phyloP scores from a whole-genome alignment of 2,329 filamentous ascomycete species.

The Teratosphaeria gauchensis region DNA sequence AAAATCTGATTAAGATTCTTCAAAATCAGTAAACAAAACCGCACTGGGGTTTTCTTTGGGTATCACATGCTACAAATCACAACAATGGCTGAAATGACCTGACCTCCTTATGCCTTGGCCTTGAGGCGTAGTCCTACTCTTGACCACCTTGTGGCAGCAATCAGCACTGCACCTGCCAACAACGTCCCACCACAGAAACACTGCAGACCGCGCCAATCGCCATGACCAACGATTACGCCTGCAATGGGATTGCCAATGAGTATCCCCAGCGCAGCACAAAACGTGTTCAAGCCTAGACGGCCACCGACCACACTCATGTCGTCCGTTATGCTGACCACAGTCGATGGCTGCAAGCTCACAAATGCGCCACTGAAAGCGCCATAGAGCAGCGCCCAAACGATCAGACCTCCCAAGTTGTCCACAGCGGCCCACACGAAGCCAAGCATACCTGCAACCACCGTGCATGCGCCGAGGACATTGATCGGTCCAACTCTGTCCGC shows the following conservation, averaged over 20 bases:
- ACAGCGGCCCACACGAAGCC: constrained; percentile 12
- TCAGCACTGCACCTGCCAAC: constrained; percentile 7
- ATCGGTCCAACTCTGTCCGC: constrained; percentile 42
- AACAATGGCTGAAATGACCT: neutral
- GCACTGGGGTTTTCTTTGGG: neutral
- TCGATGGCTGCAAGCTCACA: constrained; percentile 13
- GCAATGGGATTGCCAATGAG: constrained; percentile 17
- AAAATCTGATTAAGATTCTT: neutral
- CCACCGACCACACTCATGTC: constrained; percentile 13
- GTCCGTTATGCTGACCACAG: constrained; percentile 12
- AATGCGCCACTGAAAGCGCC: constrained; percentile 16
- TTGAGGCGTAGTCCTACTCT: neutral
- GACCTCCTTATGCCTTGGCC: neutral
- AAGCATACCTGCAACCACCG: constrained; percentile 29
- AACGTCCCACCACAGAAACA: constrained; percentile 15
- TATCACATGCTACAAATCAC: neutral
- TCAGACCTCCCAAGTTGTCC: constrained; percentile 6
- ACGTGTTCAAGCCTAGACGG: constrained; percentile 16
- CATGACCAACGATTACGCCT: constrained; percentile 10
- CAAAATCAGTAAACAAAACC: neutral
- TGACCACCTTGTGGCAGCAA: neutral
- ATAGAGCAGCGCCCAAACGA: constrained; percentile 15
- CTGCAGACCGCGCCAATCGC: constrained; percentile 13
- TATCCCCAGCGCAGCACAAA: constrained; percentile 13
- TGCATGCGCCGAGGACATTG: constrained; percentile 32